Percentiles rank a stretch among this genome's conserved stretches.
Evolutionary conservation across 352 stramenopile species (phyloP).

Genomic region (Pythium apleroticum): DNA sequence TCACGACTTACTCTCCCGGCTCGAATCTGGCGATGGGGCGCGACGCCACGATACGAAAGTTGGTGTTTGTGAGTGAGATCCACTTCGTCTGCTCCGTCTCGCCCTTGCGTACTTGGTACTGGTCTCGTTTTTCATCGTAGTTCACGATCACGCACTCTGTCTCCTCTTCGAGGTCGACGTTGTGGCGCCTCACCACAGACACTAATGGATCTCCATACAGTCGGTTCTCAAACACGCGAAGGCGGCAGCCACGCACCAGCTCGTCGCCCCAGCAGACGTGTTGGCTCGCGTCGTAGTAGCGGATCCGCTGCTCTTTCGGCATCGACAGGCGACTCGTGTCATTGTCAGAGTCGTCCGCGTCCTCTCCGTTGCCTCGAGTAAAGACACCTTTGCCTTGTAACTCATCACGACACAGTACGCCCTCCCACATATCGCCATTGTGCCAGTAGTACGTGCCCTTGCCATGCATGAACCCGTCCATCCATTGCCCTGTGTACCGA

Average conservation of each 20-base stretch:
- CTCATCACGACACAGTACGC: slow-evolving; percentile 58
- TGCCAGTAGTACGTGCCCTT: slow-evolving; percentile 56
- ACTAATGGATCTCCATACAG: slow-evolving; percentile 43
- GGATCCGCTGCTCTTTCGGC: slow-evolving; percentile 29
- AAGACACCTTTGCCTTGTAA: slow-evolving; percentile 62
- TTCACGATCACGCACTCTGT: slow-evolving; percentile 50
- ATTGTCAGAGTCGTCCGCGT: slow-evolving; percentile 8
- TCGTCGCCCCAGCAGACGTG: slow-evolving; percentile 75
- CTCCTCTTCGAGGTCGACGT: slow-evolving; percentile 45
- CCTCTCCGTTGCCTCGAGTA: slow-evolving; percentile 30
- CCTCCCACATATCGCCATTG: slow-evolving; percentile 56
- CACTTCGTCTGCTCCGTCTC: slow-evolving; percentile 44
- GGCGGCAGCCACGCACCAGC: slow-evolving; percentile 43
- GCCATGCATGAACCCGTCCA: slow-evolving; percentile 62
- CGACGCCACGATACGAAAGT: slow-evolving; percentile 40
- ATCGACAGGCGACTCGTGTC: slow-evolving; percentile 11
- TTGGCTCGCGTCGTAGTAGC: slow-evolving; percentile 59
- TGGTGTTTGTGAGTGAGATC: slow-evolving; percentile 52
- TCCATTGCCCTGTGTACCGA: slow-evolving; percentile 51
- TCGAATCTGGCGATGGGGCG: slow-evolving; percentile 36
- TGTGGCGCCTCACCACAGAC: slow-evolving; percentile 33
- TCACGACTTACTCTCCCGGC: slow-evolving; percentile 3
- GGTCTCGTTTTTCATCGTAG: slow-evolving; percentile 44
- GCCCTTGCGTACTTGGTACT: slow-evolving; percentile 42
- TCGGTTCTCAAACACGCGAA: slow-evolving; percentile 46